Evolutionary conservation across 495 filamentous ascomycete species (phyloP).

Genomic region (Aspergillus nanangensis): DNA sequence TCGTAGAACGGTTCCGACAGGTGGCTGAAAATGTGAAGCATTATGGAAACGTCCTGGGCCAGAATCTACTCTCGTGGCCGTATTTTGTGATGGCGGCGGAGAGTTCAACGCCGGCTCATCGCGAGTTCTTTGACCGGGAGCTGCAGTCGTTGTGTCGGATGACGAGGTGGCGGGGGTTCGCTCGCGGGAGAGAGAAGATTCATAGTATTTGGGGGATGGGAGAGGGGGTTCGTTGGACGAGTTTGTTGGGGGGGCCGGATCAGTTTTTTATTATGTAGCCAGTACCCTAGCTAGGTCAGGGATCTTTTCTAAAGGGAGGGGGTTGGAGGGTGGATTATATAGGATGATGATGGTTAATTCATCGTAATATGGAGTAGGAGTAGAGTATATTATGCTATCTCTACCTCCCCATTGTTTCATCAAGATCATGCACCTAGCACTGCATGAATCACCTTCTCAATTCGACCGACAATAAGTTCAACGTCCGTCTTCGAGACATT

Average conservation of each 20-base stretch:
- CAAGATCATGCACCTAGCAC: conserved; percentile 16
- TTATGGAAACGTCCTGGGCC: neutral
- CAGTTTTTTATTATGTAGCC: conserved; percentile 10
- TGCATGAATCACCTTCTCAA: conserved; percentile 24
- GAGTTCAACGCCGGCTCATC: neutral
- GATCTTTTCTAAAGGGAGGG: too few relatives aligned
- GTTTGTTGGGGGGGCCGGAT: conserved; percentile 2
- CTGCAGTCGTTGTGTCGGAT: neutral
- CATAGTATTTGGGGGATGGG: neutral
- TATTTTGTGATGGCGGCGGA: conserved; percentile 9
- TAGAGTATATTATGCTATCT: too few relatives aligned
- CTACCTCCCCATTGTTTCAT: too few relatives aligned
- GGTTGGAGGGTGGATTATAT: too few relatives aligned
- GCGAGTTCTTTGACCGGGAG: neutral
- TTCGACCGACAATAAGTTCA: conserved; percentile 46
- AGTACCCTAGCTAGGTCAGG: too few relatives aligned
- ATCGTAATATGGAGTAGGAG: too few relatives aligned
- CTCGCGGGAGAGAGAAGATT: neutral
- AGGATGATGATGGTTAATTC: too few relatives aligned
- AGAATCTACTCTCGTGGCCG: conserved; percentile 4
- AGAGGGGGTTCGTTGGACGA: conserved; percentile 1
- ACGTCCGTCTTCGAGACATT: conserved; percentile 58
- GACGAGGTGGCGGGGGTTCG: conserved; percentile 1
- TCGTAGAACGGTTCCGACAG: neutral
- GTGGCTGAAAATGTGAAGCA: neutral